A percentile compares a stretch with the other conserved stretches of the same genome.
Conservation (phyloP, 2,329 filamentous ascomycete species). For the Fusarium succisae region DNA sequence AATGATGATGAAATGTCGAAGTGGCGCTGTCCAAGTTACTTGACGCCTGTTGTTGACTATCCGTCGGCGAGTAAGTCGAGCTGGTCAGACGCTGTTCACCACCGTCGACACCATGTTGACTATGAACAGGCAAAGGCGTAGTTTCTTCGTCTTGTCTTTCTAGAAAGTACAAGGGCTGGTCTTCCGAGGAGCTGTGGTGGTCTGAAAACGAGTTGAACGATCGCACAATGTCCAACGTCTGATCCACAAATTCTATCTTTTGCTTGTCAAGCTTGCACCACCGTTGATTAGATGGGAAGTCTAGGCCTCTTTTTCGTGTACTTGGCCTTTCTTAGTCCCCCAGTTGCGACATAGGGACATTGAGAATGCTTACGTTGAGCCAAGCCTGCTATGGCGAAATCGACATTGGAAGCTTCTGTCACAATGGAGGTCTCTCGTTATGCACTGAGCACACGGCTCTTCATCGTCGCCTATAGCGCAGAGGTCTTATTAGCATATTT, state of each 20-base stretch:
- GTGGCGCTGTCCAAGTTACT: no score
- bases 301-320: accelerated
- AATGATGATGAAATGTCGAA: background rate
- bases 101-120: background rate
- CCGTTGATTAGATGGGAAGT: background rate
- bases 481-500: accelerated
- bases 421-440: background rate
- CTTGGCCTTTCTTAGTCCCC: background rate
- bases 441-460: background rate
- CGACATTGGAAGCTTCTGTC: background rate
- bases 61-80: background rate
- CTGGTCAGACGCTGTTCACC: background rate
- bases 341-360: background rate
- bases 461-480: background rate
- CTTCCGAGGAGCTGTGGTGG: background rate
- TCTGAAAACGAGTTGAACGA: background rate
- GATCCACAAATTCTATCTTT: background rate
- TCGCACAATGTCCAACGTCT: background rate
- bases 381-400: background rate
- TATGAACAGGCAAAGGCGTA: accelerated
- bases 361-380: background rate
- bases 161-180: background rate
- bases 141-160: no score
- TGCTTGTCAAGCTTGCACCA: background rate
- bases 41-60: background rate